Base-by-base conservation (phyloP, 2,329 filamentous ascomycete species). In the Daldinia eschscholtzii region DNA sequence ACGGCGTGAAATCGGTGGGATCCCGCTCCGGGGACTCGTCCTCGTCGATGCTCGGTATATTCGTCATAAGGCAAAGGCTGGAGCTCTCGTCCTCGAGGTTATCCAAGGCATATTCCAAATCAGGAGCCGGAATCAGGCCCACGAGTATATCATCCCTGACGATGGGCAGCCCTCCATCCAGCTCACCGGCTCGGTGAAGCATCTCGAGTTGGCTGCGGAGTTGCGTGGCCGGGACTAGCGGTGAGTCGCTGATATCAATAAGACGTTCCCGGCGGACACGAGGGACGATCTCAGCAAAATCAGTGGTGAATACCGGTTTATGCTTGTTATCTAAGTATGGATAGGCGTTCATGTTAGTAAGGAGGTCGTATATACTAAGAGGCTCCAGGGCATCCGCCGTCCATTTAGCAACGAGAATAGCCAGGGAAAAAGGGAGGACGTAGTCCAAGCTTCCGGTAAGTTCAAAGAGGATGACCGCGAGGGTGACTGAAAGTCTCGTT, bases 241-340 rank as follows among this genome's bases (percentile, higher is more conserved):
- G 91, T 0, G 94, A 97, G 64, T 86, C 86, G 0, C 92, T 93
- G 62, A 98, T 94, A 77, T 99, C 95, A 72, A 99, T 98, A 62
- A 94, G 84, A 60, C 94, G 88, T 76, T 94, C 90, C 57, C 87
- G 88, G 13, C 93, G 90, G 3, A 92, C 83, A 4, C 91, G 90
- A 1, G 92, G 89, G 0, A 95, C 91, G 63, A 99, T 96, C 70
- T 97, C 95, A 13, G 90, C 92, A 0, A 99, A 86, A 61, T 97
- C 92, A 0, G 92, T 91, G 0, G 94, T 97, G 79, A 98, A 97
- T 18, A 97, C 86, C 0, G 95, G 94, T 73, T 97, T 94, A 69
- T 94, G 89, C 79, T 98, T 98, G 81, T 97, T 97, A 81, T 97
- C 94, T n/a, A 99, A 87, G 82, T 97, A 98, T 0, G 96, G 96